Evolutionary conservation across 2,329 filamentous ascomycete genomes (phyloP), one percentile per base, ranked within the genome.

Genomic region (Diaporthe caulivora): DNA sequence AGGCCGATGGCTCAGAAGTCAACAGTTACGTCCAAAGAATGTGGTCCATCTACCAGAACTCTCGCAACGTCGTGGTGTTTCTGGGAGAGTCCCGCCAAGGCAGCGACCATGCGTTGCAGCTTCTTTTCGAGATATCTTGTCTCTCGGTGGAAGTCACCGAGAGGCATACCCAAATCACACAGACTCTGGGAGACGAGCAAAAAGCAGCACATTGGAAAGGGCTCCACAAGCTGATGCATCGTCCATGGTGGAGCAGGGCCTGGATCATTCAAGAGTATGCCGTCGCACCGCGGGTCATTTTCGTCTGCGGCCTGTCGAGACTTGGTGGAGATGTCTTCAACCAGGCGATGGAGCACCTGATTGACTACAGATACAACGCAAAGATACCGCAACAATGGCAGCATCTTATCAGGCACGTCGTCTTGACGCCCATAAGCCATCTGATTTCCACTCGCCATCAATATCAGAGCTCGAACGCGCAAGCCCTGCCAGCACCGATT

Each of bases 181-280:
- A 31, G 2, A 13, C 53, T 6, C 31, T 67, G 6, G 47, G 4
- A 24, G 44, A 67, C n/a, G 47, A 53, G n/a, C 29, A 40, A 26
- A 67, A 26, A n/a, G 31, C 29, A 21, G 13, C 29, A 3, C 47
- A 67, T 40, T 67, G 62, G 62, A 40, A 18, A 24, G 62, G 44
- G 31, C 62, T 67, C n/a, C 21, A 26, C 8, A 53, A 51, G 44
- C n/a, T 67, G 21, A 67, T 67, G 62, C 44, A 34, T 31, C 47
- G 44, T 9, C n/a, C 44, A 15, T 67, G 62, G 62, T 67, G 62
- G 62, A 67, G 44, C n/a, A 51, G 62, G 26, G 62, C 62, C 29
- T 67, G 62, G 62, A 67, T 67, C 37, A 67, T 67, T 1, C 62
- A 67, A 13, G 62, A 67, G 37, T 67, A 67, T 26, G 44, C 62